These are phyloP conservation scores for Cercospora brassicicola DNA, from an alignment of 2,329 filamentous ascomycete species.

Conservation along the genomic window DNA sequence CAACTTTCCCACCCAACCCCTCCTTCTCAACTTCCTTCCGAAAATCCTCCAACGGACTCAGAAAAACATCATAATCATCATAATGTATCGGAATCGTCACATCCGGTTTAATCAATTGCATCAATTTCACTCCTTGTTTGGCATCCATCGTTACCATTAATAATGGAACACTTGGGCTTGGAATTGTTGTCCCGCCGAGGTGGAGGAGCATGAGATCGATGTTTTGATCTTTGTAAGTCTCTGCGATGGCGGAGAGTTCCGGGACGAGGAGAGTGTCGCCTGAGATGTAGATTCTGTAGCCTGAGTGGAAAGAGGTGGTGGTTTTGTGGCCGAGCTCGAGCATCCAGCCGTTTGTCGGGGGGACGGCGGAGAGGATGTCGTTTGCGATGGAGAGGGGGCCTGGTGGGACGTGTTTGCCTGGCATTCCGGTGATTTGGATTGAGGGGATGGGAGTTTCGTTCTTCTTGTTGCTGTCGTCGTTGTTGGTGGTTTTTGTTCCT, in stretches of 20 bases:
- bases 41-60: slow-evolving; percentile 62
- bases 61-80: slow-evolving; percentile 64
- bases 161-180: slow-evolving; percentile 58
- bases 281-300: slow-evolving; percentile 61
- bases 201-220: slow-evolving; percentile 69
- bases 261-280: slow-evolving; percentile 65
- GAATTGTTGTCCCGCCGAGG: slow-evolving; percentile 65
- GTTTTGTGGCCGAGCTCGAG: slow-evolving; percentile 58
- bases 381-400: slow-evolving; percentile 49
- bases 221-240: slow-evolving; percentile 53
- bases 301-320: slow-evolving; percentile 24
- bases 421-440: slow-evolving; percentile 62
- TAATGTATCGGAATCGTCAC: slow-evolving; percentile 65
- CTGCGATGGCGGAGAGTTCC: slow-evolving; percentile 62
- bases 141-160: slow-evolving; percentile 71
- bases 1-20: slow-evolving; percentile 55
- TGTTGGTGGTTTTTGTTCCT: neutral
- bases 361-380: slow-evolving; percentile 54
- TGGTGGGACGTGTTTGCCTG: slow-evolving; percentile 62
- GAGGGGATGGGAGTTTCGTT: slow-evolving; percentile 36
- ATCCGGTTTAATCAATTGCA: slow-evolving; percentile 60
- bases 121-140: slow-evolving; percentile 60
- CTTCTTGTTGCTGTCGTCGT: neutral
- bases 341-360: slow-evolving; percentile 68
- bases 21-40: slow-evolving; percentile 56